These are phyloP conservation scores for Penicillium sp. DNA, from an alignment of 2,329 filamentous ascomycete genomes.

Conservation along the genomic window DNA sequence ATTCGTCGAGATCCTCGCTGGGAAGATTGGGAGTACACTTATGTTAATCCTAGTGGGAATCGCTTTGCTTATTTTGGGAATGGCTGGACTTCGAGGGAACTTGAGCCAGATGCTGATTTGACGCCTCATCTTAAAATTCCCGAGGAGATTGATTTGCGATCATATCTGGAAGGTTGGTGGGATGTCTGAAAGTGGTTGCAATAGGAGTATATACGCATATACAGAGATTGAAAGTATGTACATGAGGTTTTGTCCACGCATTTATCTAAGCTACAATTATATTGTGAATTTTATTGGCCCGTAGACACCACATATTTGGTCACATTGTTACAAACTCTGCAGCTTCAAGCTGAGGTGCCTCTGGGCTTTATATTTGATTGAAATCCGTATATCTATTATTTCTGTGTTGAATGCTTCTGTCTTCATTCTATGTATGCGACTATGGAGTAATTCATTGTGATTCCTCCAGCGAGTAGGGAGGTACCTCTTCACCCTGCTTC, in stretches of 20 bases:
- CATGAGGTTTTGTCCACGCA: background rate
- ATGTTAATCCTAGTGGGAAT: constrained; percentile 46
- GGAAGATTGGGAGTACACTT: constrained; percentile 61
- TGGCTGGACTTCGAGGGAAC: constrained; percentile 63
- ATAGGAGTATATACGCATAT: too few relatives aligned
- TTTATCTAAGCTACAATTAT: too few relatives aligned
- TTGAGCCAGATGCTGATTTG: constrained; percentile 57
- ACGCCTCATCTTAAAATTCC: constrained; percentile 63
- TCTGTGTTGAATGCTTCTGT: background rate
- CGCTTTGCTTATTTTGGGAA: constrained; percentile 63
- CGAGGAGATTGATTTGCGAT: constrained; percentile 59
- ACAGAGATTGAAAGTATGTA: background rate
- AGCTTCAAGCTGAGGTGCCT: background rate
- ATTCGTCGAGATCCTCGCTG: constrained; percentile 58
- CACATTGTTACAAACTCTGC: too few relatives aligned
- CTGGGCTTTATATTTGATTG: background rate
- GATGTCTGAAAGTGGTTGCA: constrained; percentile 34
- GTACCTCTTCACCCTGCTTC: constrained; percentile 34
- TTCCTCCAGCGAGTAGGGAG: constrained; percentile 28
- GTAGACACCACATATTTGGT: too few relatives aligned
- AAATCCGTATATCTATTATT: background rate
- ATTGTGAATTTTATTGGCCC: too few relatives aligned
- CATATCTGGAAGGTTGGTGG: constrained; percentile 70
- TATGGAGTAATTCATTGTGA: background rate
- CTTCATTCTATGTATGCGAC: background rate